A percentile compares a stretch with the other conserved stretches of the same genome.
Conservation (phyloP, 2,329 filamentous ascomycete genomes). For the Arthrobotrys musiformis region DNA sequence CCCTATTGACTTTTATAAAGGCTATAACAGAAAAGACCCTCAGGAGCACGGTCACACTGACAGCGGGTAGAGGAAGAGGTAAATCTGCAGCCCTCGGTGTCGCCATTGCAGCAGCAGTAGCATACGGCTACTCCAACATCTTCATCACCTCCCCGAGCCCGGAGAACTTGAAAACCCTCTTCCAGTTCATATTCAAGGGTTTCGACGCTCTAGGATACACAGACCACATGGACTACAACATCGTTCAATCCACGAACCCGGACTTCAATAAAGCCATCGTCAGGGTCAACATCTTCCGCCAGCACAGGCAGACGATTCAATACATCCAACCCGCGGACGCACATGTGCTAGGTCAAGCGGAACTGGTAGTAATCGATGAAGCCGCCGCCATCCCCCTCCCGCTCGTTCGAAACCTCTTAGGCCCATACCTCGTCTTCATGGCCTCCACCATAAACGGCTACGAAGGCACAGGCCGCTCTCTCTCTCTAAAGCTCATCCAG, state of each 20-base stretch:
- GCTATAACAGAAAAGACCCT: slow-evolving; percentile 96
- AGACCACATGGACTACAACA: slow-evolving; percentile 96
- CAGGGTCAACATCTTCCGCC: slow-evolving; percentile 90
- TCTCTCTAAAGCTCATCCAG: slow-evolving; percentile 96
- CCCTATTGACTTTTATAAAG: slow-evolving; percentile 94
- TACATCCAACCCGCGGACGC: slow-evolving; percentile 97
- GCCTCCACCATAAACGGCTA: slow-evolving; percentile 99
- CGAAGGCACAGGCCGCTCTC: slow-evolving; percentile 92
- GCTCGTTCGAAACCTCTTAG: slow-evolving; percentile 91
- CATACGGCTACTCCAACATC: slow-evolving; percentile 98
- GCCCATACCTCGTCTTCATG: slow-evolving; percentile 98
- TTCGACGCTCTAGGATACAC: slow-evolving; percentile 94
- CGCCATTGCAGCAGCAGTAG: slow-evolving; percentile 90
- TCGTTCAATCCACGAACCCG: slow-evolving; percentile 96
- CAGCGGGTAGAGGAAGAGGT: slow-evolving; percentile 91
- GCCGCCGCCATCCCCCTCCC: slow-evolving; percentile 95
- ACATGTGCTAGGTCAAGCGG: slow-evolving; percentile 92
- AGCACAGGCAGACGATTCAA: slow-evolving; percentile 97
- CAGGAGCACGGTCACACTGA: slow-evolving; percentile 90
- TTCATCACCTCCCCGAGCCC: slow-evolving; percentile 98
- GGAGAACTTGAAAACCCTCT: slow-evolving; percentile 97
- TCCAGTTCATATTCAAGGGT: slow-evolving; percentile 98
- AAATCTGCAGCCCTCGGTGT: slow-evolving; percentile 97
- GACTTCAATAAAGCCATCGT: slow-evolving; percentile 99
- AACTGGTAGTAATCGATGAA: slow-evolving; percentile 95